A percentile compares a stretch with the other conserved stretches of the same genome.
phyloP scores from a whole-genome alignment of 768 basidiomycete species.

The Agrocybe praecox region DNA sequence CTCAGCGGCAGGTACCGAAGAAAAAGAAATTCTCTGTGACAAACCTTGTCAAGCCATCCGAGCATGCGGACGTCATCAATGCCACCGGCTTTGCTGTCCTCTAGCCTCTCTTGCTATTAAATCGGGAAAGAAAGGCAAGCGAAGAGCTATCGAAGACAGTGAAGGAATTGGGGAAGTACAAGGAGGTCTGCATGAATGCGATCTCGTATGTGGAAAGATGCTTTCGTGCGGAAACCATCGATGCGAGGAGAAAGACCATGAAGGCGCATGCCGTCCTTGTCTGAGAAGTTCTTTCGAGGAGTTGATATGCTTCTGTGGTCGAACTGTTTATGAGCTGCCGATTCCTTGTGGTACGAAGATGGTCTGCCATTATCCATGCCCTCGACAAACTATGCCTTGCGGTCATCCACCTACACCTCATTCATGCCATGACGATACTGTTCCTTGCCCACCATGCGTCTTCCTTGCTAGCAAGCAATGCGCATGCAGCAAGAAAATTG shows the following conservation, averaged over 20 bases:
- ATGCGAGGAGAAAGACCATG: slow-evolving; percentile 84
- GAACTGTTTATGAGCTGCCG: slow-evolving; percentile 88
- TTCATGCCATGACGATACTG: slow-evolving; percentile 75
- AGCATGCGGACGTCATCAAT: slow-evolving; percentile 86
- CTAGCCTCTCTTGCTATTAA: slow-evolving; percentile 61
- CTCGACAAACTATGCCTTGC: slow-evolving; percentile 66
- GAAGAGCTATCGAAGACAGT: slow-evolving; percentile 34
- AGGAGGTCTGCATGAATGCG: slow-evolving; percentile 82
- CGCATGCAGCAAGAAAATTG: slow-evolving; percentile 84
- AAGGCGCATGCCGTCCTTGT: slow-evolving; percentile 80
- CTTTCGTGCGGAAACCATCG: slow-evolving; percentile 77
- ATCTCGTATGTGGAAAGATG: slow-evolving; percentile 74
- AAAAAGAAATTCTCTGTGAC: slow-evolving; percentile 75
- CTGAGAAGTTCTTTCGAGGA: slow-evolving; percentile 92
- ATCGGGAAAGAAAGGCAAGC: slow-evolving; percentile 62
- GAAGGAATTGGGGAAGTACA: slow-evolving; percentile 54
- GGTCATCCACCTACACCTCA: slow-evolving; percentile 83
- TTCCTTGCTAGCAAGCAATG: slow-evolving; percentile 79
- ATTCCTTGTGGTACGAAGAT: slow-evolving; percentile 86
- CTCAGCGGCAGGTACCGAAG: slow-evolving; percentile 27
- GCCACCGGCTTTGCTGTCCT: slow-evolving; percentile 86
- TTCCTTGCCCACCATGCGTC: slow-evolving; percentile 84
- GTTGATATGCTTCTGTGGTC: slow-evolving; percentile 82
- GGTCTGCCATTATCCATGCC: slow-evolving; percentile 80
- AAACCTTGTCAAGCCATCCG: slow-evolving; percentile 76